Base-by-base conservation (phyloP, 768 basidiomycete species). In the Hygrocybe coccinea region DNA sequence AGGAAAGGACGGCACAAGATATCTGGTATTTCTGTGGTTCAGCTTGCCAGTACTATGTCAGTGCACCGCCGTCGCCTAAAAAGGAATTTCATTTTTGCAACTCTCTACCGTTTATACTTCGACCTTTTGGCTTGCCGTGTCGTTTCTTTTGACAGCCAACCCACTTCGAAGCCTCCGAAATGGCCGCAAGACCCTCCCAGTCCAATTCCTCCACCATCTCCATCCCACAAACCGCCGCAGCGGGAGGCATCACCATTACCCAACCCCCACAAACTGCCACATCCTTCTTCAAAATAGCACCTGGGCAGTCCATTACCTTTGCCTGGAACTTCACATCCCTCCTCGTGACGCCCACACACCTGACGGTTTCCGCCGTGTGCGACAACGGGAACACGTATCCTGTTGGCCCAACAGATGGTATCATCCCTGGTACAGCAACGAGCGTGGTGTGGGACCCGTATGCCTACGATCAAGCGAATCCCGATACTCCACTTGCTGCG, bases 371-470 rank as follows among this genome's bases (percentile, higher is more conserved):
- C 37, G 93, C 93, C 25, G 78, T 86, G 43, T 88, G 89, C 69
- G 84, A 85, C 12, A 94, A 95, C 65, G 89, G 89, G 2, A 90
- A 89, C 70, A 94, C 91, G 1, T 97, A 92, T 67, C 82, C 90
- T 14, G 89, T 95, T 8, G 91, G 90, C 2, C 86, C 89, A 0
- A 82, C 86, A 5, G 75, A 86, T 62, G 86, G 89, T 2, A 70
- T 85, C 25, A 80, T 93, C 3, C 75, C 81, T 1, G 92, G 88
- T 0, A 83, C 80, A 0, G 84, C 85, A 34, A 89, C 89, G 5
- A 64, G 72, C 39, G 83, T 89, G 8, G 79, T 85, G 4, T 95
- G 94, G 94, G 89, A 91, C 66, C 69, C 88, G 0, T 92, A 79
- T 62, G 74, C 79, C 43, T 92, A 89, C 67, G 84, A 94, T 64